Conservation (phyloP, 2,329 filamentous ascomycete genomes). For the Fusarium armeniacum region DNA sequence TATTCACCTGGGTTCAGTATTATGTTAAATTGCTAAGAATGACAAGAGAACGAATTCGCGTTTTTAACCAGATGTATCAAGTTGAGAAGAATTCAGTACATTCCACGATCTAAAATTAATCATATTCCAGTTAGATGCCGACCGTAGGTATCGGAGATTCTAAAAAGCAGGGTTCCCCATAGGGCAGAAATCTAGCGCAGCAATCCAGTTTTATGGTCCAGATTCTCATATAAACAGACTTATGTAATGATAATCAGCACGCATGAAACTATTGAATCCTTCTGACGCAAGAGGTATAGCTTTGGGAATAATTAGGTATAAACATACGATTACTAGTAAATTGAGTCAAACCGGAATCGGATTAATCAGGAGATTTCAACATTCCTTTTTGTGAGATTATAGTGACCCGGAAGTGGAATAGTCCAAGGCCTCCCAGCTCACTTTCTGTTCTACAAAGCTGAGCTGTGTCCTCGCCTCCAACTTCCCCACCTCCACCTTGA, state of each 20-base stretch:
- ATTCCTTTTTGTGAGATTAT: neutral
- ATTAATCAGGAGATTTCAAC: neutral
- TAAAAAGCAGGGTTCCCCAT: neutral
- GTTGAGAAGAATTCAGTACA: conserved; percentile 7
- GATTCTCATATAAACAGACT: too few species aligned
- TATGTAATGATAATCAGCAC: too few species aligned
- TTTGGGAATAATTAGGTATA: neutral
- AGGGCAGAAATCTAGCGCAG: neutral
- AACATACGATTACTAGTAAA: neutral
- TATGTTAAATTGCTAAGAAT: neutral
- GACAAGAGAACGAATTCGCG: fast-evolving
- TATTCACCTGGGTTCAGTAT: neutral
- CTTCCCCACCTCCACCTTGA: neutral
- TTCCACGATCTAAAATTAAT: neutral
- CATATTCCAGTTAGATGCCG: neutral
- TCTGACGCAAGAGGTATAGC: too few species aligned
- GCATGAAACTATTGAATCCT: too few species aligned
- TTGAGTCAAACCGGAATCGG: neutral
- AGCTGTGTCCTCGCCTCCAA: neutral
- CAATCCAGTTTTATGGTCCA: too few species aligned
- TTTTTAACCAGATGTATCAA: neutral
- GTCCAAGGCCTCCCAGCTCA: neutral
- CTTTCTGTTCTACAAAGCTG: neutral
- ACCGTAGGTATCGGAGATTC: too few species aligned
- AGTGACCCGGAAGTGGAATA: neutral